Evolutionary conservation across 2,329 filamentous ascomycete species (phyloP), one percentile per base, ranked within the genome.

Genomic region (Fusarium foetens): DNA sequence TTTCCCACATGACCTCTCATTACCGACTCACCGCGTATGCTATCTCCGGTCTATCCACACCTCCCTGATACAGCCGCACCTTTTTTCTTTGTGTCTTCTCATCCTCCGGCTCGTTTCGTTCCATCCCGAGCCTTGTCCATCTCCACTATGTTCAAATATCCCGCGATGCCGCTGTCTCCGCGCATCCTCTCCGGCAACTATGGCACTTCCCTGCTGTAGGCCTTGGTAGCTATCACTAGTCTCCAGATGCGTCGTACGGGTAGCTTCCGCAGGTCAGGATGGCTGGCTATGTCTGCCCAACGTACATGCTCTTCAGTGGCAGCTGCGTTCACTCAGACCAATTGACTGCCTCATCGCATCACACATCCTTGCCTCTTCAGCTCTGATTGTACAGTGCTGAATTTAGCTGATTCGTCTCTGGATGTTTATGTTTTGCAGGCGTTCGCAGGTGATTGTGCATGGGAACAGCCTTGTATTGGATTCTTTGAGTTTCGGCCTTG

Each of bases 1-100:
- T 73, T 73, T 71, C 57, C 71, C 71, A 74, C 71, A 73, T 73
- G 71, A 73, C 71, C 66, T 71, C 38, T 63, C 36, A 55, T 58
- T 39, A 45, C 58, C 69, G 60, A 55, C 67, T 60, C 57, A 53
- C 25, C 33, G 29, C 41, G 36, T 45, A 23, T 66, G 60, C 63
- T 70, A 73, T 72, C 63, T 60, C 54, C 35, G 49, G 55, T 39
- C 58, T 55, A 17, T 14, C 25, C 38, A 71, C 65, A 62, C 63
- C 41, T 68, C 55, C 48, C 39, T 45, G 41, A 41, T 70, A 58
- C 33, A 58, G 55, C 59, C 62, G 55, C 61, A 61, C 61, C 55
- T 69, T 48, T 48, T 46, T 55, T 31, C 29, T 43, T 45, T 46
- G 58, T 51, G 8, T 19, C 23, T 21, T 48, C 53, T 66, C 46